Conservation (phyloP, 2,329 filamentous ascomycete genomes). For the Arthrinium puccinioides region DNA sequence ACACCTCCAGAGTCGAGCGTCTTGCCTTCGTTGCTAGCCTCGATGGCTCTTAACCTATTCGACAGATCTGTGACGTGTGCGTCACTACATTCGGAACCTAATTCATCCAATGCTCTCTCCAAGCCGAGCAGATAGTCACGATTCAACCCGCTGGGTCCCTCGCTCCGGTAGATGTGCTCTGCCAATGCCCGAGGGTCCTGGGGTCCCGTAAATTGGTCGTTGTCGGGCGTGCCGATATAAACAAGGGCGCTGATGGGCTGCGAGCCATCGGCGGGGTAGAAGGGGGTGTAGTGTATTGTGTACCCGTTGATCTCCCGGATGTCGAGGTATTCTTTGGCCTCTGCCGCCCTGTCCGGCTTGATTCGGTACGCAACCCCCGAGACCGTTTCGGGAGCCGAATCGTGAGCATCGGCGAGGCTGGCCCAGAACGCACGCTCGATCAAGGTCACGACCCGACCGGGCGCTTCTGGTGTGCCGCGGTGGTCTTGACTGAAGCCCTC, state of each 20-base stretch:
- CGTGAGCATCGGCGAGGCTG: conserved; percentile 61
- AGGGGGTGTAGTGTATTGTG: conserved; percentile 83
- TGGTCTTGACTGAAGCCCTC: conserved; percentile 69
- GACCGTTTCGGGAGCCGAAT: conserved; percentile 56
- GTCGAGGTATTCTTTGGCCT: conserved; percentile 86
- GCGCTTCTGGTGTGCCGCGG: conserved; percentile 78
- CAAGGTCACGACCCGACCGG: conserved; percentile 87
- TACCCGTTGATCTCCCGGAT: conserved; percentile 98
- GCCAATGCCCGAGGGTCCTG: conserved; percentile 75
- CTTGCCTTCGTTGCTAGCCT: conserved; percentile 13
- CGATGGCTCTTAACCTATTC: conserved; percentile 60
- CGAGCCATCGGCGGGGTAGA: conserved; percentile 47
- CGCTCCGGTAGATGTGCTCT: conserved; percentile 68
- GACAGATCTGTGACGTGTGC: conserved; percentile 80
- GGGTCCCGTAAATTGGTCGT: conserved; percentile 83
- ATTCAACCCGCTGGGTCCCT: conserved; percentile 83
- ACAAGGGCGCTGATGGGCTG: conserved; percentile 54
- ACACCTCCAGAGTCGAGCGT: too few species aligned
- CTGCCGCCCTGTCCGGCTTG: conserved; percentile 59
- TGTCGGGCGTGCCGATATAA: conserved; percentile 90
- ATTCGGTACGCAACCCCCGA: conserved; percentile 96
- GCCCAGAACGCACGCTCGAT: conserved; percentile 82
- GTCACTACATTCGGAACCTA: conserved; percentile 74
- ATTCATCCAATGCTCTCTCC: conserved; percentile 63
- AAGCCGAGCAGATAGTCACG: conserved; percentile 81